Percentiles rank a stretch among this genome's conserved stretches.
These are phyloP conservation scores for Nannizziopsis barbatae DNA, from an alignment of 2,329 filamentous ascomycete genomes.

Conservation along the genomic window DNA sequence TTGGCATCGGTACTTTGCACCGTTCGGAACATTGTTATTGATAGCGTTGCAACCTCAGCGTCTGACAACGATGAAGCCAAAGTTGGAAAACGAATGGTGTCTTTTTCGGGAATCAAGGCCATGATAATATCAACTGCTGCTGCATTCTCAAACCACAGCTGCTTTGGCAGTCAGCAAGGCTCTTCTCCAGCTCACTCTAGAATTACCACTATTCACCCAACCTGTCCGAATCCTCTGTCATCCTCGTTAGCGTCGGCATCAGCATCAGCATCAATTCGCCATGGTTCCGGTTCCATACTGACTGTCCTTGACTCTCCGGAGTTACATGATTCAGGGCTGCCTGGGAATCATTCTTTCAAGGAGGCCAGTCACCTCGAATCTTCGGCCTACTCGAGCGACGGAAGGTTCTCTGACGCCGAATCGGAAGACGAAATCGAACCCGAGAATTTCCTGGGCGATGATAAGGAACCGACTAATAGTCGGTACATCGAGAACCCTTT, in stretches of 20 bases:
- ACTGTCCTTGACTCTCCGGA: slow-evolving; percentile 27
- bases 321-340: slow-evolving; percentile 9
- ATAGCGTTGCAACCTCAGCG: slow-evolving; percentile 21
- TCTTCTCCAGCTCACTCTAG: slow-evolving; percentile 23
- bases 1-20: slow-evolving; percentile 28
- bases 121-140: slow-evolving; percentile 39
- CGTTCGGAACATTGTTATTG: slow-evolving; percentile 27
- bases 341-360: slow-evolving; percentile 7
- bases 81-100: slow-evolving; percentile 35
- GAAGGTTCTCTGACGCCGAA: slow-evolving; percentile 34
- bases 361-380: slow-evolving; percentile 19
- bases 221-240: slow-evolving; percentile 20
- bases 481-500: slow-evolving; percentile 23
- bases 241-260: slow-evolving; percentile 21
- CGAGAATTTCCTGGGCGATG: slow-evolving; percentile 21
- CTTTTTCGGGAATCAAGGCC: slow-evolving; percentile 35
- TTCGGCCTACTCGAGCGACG: slow-evolving; percentile 29
- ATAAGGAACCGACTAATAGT: slow-evolving; percentile 20
- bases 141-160: slow-evolving; percentile 38
- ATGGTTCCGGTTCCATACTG: slow-evolving; percentile 31
- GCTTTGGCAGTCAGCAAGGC: slow-evolving; percentile 26
- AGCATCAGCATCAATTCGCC: slow-evolving; percentile 20
- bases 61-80: slow-evolving; percentile 22
- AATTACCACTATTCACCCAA: slow-evolving; percentile 21
- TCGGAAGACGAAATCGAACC: slow-evolving; percentile 26